phyloP scores from a whole-genome alignment of 371 early-diverging fungal genomes.

The Entomophthora muscae region DNA sequence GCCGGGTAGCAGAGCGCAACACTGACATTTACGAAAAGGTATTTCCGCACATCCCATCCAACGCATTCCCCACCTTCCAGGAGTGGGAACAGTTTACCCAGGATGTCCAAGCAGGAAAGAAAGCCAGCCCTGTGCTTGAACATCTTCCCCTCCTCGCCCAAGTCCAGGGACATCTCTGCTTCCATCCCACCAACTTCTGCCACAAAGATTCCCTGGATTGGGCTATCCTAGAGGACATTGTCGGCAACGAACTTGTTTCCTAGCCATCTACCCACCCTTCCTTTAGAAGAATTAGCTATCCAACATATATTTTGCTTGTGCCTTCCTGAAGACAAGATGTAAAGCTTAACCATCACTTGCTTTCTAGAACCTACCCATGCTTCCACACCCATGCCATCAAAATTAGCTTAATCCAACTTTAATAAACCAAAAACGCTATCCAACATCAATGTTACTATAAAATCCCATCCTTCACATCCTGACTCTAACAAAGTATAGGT shows the following conservation, averaged over 20 bases:
- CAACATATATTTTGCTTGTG: too few relatives aligned
- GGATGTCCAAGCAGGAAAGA: not conserved
- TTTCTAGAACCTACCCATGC: too few relatives aligned
- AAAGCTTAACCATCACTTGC: too few relatives aligned
- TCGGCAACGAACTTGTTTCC: constrained; percentile 6
- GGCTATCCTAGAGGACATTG: constrained; percentile 3
- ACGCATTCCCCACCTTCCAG: not conserved
- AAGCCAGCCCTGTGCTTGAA: not conserved
- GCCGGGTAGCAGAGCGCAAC: not conserved
- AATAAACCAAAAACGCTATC: too few relatives aligned
- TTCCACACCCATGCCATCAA: too few relatives aligned
- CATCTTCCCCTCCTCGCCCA: not conserved
- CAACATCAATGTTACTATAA: too few relatives aligned
- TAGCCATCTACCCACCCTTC: too few relatives aligned
- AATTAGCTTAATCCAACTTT: too few relatives aligned
- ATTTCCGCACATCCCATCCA: constrained; percentile 5
- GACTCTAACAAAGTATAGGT: too few relatives aligned
- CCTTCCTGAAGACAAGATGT: too few relatives aligned
- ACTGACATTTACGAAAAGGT: not conserved
- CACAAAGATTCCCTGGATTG: constrained; percentile 1
- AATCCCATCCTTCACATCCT: too few relatives aligned
- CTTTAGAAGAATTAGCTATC: too few relatives aligned
- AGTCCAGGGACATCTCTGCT: not conserved
- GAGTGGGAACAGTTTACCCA: not conserved
- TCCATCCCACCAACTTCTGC: constrained; percentile 1